Base-by-base conservation (phyloP, 2,329 filamentous ascomycete species). In the Aspergillus eucalypticola region DNA sequence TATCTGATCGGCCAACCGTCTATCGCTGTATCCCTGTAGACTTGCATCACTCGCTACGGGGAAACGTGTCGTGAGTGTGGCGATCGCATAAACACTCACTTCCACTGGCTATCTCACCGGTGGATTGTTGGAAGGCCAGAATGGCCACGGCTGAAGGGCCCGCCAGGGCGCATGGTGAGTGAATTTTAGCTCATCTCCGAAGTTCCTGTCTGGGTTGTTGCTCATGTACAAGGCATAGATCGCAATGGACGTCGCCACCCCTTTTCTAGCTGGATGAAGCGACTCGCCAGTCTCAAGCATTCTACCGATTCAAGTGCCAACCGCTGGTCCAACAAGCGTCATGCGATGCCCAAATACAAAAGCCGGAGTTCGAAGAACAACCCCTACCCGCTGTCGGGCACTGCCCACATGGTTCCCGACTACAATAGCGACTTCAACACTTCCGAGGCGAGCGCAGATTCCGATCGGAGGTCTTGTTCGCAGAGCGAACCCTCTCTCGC, bases 191-290 rank as follows among this genome's bases (percentile, higher is more conserved):
- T 41, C 27, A 17, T 29, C n/a, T 17, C 39, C 25, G 25, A n/a
- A 35, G 11, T 13, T 35, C 48, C 17, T 10, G 3, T 29, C 23
- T 19, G 21, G 2, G 25, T 27, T 64, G 44, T 52, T 48, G 38
- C 59, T 63, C 38, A 61, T 44, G 15, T 39, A 32, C 29, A 17
- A 50, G 60, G 77, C 64, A 68, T 77, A 92, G 90, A 92, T 75
- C 86, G 87, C 67, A 83, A 88, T 71, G 85, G 85, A 69, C 90
- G 92, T 66, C 89, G 92, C 69, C 88, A 91, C 65, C 94, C 93
- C 23, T 98, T 98, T 74, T 86, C 93, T 50, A 91, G 88, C 67
- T 96, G 94, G 90, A 92, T 99, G 82, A 96, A 93, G 83, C 93
- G 93, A 72, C 86, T 98, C 59, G 88, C 92, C 63, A 94, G 89